phyloP scores from a whole-genome alignment of 2,329 filamentous ascomycete species.

The Penicillium sp. region DNA sequence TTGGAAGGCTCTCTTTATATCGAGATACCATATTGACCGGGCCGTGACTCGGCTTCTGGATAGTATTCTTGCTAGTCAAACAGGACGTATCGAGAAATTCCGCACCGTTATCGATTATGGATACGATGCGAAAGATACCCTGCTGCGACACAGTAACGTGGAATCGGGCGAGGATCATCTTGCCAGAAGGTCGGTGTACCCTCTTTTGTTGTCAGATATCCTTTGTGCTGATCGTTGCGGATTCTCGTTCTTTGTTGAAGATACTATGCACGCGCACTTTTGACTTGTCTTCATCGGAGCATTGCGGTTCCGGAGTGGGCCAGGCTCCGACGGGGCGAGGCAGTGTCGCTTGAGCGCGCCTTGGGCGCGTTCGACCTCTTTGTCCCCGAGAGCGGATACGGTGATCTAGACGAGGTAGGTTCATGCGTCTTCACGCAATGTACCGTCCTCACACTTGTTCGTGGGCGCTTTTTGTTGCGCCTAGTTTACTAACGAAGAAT shows the following conservation, averaged over 20 bases:
- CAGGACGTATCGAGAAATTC: slow-evolving; percentile 69
- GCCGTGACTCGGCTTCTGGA: slow-evolving; percentile 62
- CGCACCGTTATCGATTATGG: slow-evolving; percentile 72
- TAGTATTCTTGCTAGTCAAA: slow-evolving; percentile 70
- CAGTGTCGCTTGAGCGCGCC: slow-evolving; percentile 69
- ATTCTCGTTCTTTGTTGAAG: slow-evolving; percentile 44
- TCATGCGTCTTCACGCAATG: neutral
- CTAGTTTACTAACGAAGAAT: slow-evolving; percentile 18
- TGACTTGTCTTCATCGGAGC: slow-evolving; percentile 79
- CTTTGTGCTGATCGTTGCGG: slow-evolving; percentile 11
- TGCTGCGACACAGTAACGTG: slow-evolving; percentile 67
- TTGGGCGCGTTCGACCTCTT: slow-evolving; percentile 90
- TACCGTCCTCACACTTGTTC: neutral
- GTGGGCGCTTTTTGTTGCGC: neutral
- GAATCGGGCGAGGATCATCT: slow-evolving; percentile 72
- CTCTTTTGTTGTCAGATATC: slow-evolving; percentile 6
- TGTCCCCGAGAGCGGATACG: slow-evolving; percentile 70
- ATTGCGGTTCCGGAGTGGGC: slow-evolving; percentile 79
- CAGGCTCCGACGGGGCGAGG: slow-evolving; percentile 55
- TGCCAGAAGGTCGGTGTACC: slow-evolving; percentile 61
- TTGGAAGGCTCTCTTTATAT: slow-evolving; percentile 73
- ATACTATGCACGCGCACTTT: slow-evolving; percentile 73
- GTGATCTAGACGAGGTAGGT: slow-evolving; percentile 73
- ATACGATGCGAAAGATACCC: slow-evolving; percentile 85
- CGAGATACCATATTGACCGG: slow-evolving; percentile 58